These are phyloP conservation scores for Hemerocallis citrina DNA, from an alignment of 106 monocot species.

Conservation along the genomic window DNA sequence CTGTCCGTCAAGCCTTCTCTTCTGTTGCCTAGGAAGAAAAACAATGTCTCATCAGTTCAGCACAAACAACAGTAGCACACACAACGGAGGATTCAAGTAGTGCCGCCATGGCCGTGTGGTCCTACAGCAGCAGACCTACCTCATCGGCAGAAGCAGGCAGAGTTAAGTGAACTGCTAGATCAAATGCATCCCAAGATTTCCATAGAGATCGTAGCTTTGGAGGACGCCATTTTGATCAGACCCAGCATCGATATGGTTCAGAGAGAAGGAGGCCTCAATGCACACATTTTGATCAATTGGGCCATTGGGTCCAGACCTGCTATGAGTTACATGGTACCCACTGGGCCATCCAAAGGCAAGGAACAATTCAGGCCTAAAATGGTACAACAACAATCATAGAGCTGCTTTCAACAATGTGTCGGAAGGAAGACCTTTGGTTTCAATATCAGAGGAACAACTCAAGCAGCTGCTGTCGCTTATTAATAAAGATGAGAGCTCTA, in stretches of 20 bases:
- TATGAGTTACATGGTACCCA: background rate
- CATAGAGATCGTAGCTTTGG: background rate
- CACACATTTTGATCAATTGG: background rate
- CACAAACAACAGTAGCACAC: too few species aligned
- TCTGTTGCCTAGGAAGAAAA: background rate
- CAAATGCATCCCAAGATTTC: background rate
- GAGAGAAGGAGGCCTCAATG: background rate
- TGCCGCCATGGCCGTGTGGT: too few species aligned
- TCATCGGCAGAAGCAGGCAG: too few species aligned
- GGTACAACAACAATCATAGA: too few species aligned
- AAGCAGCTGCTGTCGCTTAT: background rate
- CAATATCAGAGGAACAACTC: too few species aligned
- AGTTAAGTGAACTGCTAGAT: too few species aligned
- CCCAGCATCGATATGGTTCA: background rate
- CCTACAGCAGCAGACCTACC: too few species aligned
- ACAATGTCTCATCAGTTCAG: background rate
- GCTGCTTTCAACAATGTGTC: too few species aligned
- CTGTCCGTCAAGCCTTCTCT: background rate
- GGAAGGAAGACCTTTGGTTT: too few species aligned
- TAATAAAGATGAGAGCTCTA: too few species aligned
- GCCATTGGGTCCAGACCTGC: background rate
- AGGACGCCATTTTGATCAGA: background rate
- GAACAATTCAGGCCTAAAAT: too few species aligned
- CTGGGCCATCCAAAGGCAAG: background rate
- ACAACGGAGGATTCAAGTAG: too few species aligned